A percentile compares a stretch with the other conserved stretches of the same genome.
phyloP scores from a whole-genome alignment of 345 rosid species.

The Psidium guajava region DNA sequence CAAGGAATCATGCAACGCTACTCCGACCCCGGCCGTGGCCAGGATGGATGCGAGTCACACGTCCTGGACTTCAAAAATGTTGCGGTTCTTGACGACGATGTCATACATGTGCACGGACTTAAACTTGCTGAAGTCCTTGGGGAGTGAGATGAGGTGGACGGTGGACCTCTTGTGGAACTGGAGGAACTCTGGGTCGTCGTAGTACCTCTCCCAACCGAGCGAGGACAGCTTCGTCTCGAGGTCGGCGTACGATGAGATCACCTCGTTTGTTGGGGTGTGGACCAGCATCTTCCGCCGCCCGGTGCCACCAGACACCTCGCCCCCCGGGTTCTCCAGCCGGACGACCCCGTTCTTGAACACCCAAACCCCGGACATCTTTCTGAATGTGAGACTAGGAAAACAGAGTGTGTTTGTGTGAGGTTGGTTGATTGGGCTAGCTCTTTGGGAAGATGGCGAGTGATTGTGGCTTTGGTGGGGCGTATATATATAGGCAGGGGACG shows the following conservation, averaged over 20 bases:
- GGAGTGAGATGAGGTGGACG: slow-evolving; percentile 70
- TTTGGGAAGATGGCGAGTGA: neutral
- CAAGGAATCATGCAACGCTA: neutral
- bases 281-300: slow-evolving; percentile 18
- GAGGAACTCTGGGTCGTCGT: slow-evolving; percentile 46
- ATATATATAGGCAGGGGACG: neutral
- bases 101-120: slow-evolving; percentile 80
- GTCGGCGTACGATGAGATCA: slow-evolving; percentile 44
- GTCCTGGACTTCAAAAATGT: slow-evolving; percentile 66
- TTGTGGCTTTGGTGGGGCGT: neutral
- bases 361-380: slow-evolving; percentile 77
- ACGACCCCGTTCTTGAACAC: slow-evolving; percentile 59
- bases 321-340: slow-evolving; percentile 49
- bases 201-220: slow-evolving; percentile 84
- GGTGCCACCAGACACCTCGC: slow-evolving; percentile 23
- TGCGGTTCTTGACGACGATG: slow-evolving; percentile 74
- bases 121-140: slow-evolving; percentile 57
- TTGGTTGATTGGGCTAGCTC: neutral
- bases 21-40: neutral
- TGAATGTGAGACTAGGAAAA: neutral
- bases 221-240: slow-evolving; percentile 46
- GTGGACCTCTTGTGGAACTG: slow-evolving; percentile 73
- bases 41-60: slow-evolving; percentile 9
- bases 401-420: neutral
- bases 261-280: slow-evolving; percentile 49